phyloP scores from a whole-genome alignment of 495 filamentous ascomycete species.

The Penicillium diatomitis region DNA sequence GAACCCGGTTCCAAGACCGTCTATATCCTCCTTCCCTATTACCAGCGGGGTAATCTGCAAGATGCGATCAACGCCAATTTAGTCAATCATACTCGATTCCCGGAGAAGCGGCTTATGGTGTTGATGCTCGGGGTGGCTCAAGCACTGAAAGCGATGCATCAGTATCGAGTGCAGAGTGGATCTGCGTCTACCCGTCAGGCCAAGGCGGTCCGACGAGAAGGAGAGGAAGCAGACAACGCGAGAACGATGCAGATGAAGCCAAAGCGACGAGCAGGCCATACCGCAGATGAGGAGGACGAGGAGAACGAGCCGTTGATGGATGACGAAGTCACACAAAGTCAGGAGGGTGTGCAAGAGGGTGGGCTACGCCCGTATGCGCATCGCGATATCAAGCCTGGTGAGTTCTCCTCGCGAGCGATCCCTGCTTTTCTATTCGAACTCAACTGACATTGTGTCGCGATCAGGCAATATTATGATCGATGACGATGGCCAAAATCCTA shows the following conservation, averaged over 20 bases:
- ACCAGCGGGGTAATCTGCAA: conserved; percentile 86
- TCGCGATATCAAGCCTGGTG: conserved; percentile 95
- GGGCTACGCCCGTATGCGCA: conserved; percentile 80
- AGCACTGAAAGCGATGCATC: conserved; percentile 83
- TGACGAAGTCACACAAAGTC: conserved; percentile 62
- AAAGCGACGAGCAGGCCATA: conserved; percentile 35
- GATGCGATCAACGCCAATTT: conserved; percentile 98
- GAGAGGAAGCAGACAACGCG: conserved; percentile 52
- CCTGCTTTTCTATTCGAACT: background rate
- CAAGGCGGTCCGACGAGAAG: conserved; percentile 50
- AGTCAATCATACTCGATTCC: conserved; percentile 92
- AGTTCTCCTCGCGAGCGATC: background rate
- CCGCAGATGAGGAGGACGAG: conserved; percentile 52
- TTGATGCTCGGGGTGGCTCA: conserved; percentile 87
- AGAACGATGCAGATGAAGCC: conserved; percentile 46
- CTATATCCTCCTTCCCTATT: conserved; percentile 93
- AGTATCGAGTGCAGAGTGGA: conserved; percentile 60
- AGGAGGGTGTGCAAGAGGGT: conserved; percentile 64
- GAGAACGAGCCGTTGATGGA: conserved; percentile 79
- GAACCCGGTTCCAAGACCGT: conserved; percentile 76
- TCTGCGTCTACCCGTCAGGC: conserved; percentile 46
- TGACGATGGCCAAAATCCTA: conserved; percentile 75
- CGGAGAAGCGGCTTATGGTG: conserved; percentile 78
- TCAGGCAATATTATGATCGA: conserved; percentile 93
- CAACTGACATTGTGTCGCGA: conserved; percentile 6